Percentiles rank a stretch among this genome's conserved stretches.
phyloP scores from a whole-genome alignment of 768 basidiomycete genomes.

The Peribolospora baueri region DNA sequence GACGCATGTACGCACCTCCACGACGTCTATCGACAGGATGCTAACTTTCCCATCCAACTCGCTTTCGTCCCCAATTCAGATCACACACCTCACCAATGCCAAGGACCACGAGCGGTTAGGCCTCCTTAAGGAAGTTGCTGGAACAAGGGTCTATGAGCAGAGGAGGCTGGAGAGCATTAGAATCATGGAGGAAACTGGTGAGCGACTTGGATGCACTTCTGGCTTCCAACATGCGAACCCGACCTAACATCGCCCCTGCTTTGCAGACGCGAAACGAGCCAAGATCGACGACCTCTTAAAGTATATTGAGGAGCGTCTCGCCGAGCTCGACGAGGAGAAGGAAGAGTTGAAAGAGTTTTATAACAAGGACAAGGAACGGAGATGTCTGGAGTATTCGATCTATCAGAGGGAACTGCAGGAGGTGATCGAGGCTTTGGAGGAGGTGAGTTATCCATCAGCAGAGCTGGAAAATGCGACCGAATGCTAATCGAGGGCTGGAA shows the following conservation, averaged over 20 bases:
- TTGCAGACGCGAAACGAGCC: conserved; percentile 47
- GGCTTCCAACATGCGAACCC: not conserved
- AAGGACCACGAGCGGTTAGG: conserved; percentile 84
- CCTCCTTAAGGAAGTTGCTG: conserved; percentile 91
- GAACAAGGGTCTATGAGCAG: conserved; percentile 94
- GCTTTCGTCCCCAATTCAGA: conserved; percentile 27
- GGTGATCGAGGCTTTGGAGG: conserved; percentile 57
- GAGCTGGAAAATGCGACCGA: not conserved
- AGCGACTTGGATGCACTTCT: not conserved
- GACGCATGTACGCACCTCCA: not conserved
- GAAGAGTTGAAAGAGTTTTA: conserved; percentile 87
- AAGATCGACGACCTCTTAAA: conserved; percentile 77
- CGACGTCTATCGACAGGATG: not conserved
- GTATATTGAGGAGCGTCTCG: conserved; percentile 68
- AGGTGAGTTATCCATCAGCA: conserved; percentile 28
- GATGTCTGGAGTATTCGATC: conserved; percentile 83
- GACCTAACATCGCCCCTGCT: not conserved
- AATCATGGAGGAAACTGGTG: conserved; percentile 76
- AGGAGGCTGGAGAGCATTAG: conserved; percentile 73
- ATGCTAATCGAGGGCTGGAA: not conserved
- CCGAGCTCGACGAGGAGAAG: conserved; percentile 91
- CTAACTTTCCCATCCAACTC: not conserved
- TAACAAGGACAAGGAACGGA: conserved; percentile 64
- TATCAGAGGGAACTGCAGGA: conserved; percentile 79
- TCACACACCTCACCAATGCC: conserved; percentile 86